phyloP scores from a whole-genome alignment of 2,329 filamentous ascomycete species.

The Alternaria arborescens region DNA sequence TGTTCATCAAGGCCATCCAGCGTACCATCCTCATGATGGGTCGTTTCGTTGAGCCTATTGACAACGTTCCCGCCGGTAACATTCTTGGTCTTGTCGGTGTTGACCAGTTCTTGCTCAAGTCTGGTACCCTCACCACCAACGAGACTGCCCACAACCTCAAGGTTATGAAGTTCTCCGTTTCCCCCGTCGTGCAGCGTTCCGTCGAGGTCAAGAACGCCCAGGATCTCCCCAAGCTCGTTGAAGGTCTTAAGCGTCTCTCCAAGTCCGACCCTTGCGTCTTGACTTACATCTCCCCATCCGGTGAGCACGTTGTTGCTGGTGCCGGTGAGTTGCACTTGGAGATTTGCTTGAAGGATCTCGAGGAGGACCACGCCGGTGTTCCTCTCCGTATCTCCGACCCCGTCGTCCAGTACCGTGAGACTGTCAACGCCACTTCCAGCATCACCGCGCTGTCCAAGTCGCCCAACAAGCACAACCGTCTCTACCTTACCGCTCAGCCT shows the following conservation, averaged over 20 bases:
- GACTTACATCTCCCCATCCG: conserved; percentile 86
- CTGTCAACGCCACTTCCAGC: conserved; percentile 82
- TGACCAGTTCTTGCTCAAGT: conserved; percentile 99
- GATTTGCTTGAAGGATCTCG: conserved; percentile 99
- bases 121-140: conserved; percentile 96
- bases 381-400: conserved; percentile 98
- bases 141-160: conserved; percentile 99
- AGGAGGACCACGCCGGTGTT: conserved; percentile 99
- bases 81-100: conserved; percentile 99
- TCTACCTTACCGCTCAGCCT: conserved; percentile 93
- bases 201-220: conserved; percentile 99
- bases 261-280: conserved; percentile 99
- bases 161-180: conserved; percentile 99
- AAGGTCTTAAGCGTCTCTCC: conserved; percentile 99
- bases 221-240: conserved; percentile 99
- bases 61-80: conserved; percentile 99
- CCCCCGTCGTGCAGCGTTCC: conserved; percentile 96
- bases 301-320: conserved; percentile 99
- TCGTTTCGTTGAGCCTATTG: conserved; percentile 97
- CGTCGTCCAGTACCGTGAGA: conserved; percentile 98
- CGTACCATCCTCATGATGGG: conserved; percentile 99
- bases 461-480: conserved; percentile 99
- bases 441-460: conserved; percentile 99
- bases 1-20: conserved; percentile 99
- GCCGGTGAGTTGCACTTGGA: conserved; percentile 99